phyloP scores from a whole-genome alignment of 2,329 filamentous ascomycete genomes.

The Alternaria alternata region DNA sequence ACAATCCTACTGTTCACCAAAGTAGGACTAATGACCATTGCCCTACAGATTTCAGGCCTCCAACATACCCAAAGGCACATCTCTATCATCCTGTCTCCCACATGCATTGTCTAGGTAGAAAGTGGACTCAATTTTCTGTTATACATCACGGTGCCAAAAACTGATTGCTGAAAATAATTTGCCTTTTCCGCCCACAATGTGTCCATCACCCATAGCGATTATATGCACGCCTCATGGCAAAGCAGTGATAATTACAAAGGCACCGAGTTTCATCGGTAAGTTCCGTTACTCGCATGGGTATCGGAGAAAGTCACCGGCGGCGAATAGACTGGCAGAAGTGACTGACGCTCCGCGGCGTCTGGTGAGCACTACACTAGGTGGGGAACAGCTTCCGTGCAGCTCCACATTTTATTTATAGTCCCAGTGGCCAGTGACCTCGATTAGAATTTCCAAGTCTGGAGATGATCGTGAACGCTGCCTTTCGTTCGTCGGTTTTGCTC shows the following conservation, averaged over 20 bases:
- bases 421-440: not conserved
- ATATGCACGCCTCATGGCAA: not conserved
- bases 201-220: not conserved
- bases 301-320: not conserved
- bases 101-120: not conserved
- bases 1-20: not conserved
- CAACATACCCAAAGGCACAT: too few species aligned
- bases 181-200: not conserved
- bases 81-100: too few species aligned
- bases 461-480: not conserved
- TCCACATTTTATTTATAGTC: not conserved
- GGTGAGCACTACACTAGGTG: not conserved
- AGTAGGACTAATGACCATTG: not conserved
- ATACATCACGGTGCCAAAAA: not conserved
- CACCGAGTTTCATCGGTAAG: not conserved
- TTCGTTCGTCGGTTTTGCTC: not conserved
- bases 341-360: not conserved
- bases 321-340: not conserved
- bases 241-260: not conserved
- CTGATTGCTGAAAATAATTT: not conserved
- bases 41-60: not conserved
- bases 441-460: not conserved
- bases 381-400: not conserved
- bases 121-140: not conserved
- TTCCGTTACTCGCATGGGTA: not conserved